Conservation (phyloP, 2,329 filamentous ascomycete species). For the Chrysosporium queenslandicum region DNA sequence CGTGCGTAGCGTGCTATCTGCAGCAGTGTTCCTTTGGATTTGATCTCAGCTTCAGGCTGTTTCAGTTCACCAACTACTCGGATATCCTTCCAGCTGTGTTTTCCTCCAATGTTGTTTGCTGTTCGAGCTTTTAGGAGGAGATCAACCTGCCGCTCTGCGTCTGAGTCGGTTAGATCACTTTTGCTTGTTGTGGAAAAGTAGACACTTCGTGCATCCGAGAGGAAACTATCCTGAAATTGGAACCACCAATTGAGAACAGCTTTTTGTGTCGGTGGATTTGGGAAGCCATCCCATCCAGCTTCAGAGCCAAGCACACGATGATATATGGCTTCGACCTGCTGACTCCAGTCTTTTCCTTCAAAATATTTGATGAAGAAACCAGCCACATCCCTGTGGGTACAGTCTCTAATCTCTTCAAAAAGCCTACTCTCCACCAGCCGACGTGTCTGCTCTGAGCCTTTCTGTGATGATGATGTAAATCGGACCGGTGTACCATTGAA, state of each 20-base stretch:
- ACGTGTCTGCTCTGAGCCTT: constrained; percentile 18
- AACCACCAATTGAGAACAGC: constrained; percentile 16
- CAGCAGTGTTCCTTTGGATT: constrained; percentile 13
- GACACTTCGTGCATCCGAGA: constrained; percentile 13
- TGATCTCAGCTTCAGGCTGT: constrained; percentile 7
- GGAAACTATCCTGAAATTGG: constrained; percentile 17
- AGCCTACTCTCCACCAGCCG: constrained; percentile 16
- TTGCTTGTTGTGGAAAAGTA: constrained; percentile 9
- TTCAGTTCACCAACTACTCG: constrained; percentile 18
- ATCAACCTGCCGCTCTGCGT: constrained; percentile 17
- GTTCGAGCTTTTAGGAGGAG: constrained; percentile 15
- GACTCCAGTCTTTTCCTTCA: constrained; percentile 18
- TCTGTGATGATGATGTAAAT: constrained; percentile 12
- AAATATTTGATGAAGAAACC: constrained; percentile 21
- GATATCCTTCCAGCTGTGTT: constrained; percentile 19
- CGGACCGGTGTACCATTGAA: constrained; percentile 13
- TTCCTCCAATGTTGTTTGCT: not conserved
- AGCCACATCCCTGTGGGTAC: constrained; percentile 17
- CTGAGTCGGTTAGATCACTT: constrained; percentile 12
- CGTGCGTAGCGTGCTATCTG: constrained; percentile 17
- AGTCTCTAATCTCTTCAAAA: constrained; percentile 17
- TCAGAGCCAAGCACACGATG: not conserved
- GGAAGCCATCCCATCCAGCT: constrained; percentile 13
- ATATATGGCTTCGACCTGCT: constrained; percentile 7
- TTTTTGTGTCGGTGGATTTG: constrained; percentile 9